Evolutionary conservation across 441 rosid genomes (phyloP).

Genomic region (Metrosideros polymorpha): DNA sequence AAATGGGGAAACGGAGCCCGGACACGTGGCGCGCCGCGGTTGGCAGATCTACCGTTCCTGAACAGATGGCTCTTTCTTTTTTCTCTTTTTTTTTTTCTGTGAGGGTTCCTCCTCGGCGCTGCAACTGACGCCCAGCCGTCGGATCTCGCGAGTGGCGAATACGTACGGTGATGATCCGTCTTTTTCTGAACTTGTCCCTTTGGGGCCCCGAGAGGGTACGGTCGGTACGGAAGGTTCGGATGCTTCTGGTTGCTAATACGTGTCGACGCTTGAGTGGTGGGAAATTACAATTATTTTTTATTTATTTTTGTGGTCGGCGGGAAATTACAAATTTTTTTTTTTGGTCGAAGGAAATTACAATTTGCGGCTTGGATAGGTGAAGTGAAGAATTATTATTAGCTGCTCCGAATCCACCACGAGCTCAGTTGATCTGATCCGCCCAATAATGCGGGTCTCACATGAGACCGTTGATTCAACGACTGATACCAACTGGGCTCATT

Average conservation of each 20-base stretch:
- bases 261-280: not conserved
- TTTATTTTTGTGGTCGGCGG: no score
- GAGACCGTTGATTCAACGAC: not conserved
- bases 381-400: not conserved
- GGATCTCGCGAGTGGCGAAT: conserved; percentile 7
- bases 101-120: not conserved
- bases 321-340: no score
- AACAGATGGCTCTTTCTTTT: not conserved
- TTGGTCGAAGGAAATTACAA: not conserved
- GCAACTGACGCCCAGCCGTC: conserved; percentile 34
- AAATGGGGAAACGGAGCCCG: not conserved
- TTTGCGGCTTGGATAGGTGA: not conserved
- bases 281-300: no score
- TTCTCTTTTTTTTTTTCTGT: not conserved
- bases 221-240: not conserved
- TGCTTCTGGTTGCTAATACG: not conserved
- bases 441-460: not conserved
- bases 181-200: not conserved
- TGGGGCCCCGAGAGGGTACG: not conserved
- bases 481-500: not conserved
- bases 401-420: not conserved
- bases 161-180: not conserved
- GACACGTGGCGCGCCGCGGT: conserved; percentile 30
- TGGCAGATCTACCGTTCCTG: conserved; percentile 4
- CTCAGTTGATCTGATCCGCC: not conserved